Conservation (phyloP, 2,329 filamentous ascomycete species). For the Lecanicillium sp. region DNA sequence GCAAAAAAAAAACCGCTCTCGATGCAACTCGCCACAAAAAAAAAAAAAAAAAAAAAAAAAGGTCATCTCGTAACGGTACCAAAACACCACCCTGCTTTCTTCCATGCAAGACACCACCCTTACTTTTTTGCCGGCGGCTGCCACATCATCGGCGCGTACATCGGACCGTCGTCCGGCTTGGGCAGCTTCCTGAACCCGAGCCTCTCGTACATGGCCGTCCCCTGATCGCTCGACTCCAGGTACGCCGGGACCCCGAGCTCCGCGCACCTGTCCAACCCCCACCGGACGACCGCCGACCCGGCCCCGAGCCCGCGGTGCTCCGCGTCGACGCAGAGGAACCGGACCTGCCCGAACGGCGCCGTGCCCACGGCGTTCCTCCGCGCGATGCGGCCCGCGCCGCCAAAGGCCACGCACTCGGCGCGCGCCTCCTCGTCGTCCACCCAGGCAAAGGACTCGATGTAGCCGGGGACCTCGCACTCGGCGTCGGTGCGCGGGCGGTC, state of each 20-base stretch:
- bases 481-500: slow-evolving; percentile 9
- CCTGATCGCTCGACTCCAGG: slow-evolving; percentile 15
- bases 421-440: not conserved
- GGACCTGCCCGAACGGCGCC: slow-evolving; percentile 7
- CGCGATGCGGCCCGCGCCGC: not conserved
- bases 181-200: slow-evolving; percentile 6
- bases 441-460: not conserved
- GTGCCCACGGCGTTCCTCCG: slow-evolving; percentile 6
- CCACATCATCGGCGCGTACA: not conserved
- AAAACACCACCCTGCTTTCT: too few relatives aligned
- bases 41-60: too few relatives aligned
- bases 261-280: slow-evolving; percentile 13
- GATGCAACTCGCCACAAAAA: too few relatives aligned
- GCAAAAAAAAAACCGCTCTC: too few relatives aligned
- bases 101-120: too few relatives aligned
- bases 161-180: not conserved
- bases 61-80: too few relatives aligned
- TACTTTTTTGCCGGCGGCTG: too few relatives aligned
- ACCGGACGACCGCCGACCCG: not conserved
- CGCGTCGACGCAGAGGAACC: slow-evolving; percentile 11
- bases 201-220: slow-evolving; percentile 11
- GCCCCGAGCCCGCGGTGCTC: slow-evolving; percentile 7
- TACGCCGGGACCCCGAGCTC: slow-evolving; percentile 14
- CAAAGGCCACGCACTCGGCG: not conserved
- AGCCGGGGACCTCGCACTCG: slow-evolving; percentile 4